Conservation (phyloP, 2,329 filamentous ascomycete genomes). For the Fusarium odoratissimum region DNA sequence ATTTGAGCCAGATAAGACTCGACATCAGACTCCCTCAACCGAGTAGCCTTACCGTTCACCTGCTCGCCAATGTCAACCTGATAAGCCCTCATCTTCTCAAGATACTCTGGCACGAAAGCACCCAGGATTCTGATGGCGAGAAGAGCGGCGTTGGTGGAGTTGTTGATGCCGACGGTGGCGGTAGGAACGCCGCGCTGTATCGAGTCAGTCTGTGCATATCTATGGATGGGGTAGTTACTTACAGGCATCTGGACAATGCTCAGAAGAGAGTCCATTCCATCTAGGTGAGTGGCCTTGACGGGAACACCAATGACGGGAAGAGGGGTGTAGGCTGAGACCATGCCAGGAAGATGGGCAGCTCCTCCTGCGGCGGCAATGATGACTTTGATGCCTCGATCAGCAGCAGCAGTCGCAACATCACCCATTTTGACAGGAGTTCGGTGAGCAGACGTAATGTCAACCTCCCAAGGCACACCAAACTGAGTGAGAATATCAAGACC, state of each 20-base stretch:
- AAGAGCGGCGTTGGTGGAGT: slow-evolving; percentile 80
- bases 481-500: slow-evolving; percentile 74
- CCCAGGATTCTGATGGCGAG: slow-evolving; percentile 77
- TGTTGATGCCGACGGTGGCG: slow-evolving; percentile 83
- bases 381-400: slow-evolving; percentile 74
- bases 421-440: slow-evolving; percentile 78
- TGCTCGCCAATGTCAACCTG: slow-evolving; percentile 51
- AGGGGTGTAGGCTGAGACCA: slow-evolving; percentile 76
- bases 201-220: not conserved
- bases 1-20: slow-evolving; percentile 21
- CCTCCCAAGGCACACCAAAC: slow-evolving; percentile 78
- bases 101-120: slow-evolving; percentile 68
- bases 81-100: slow-evolving; percentile 66
- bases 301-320: slow-evolving; percentile 83
- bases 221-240: rapidly evolving
- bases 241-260: slow-evolving; percentile 82
- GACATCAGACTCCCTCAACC: slow-evolving; percentile 57
- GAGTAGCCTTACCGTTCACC: slow-evolving; percentile 71
- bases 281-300: slow-evolving; percentile 77
- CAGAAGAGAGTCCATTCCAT: slow-evolving; percentile 76
- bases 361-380: slow-evolving; percentile 82
- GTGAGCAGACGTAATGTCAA: slow-evolving; percentile 84
- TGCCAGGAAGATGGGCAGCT: slow-evolving; percentile 79
- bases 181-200: slow-evolving; percentile 70
- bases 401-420: slow-evolving; percentile 71